phyloP scores from a whole-genome alignment of 805 yeast genomes.

The Candida wancherniae region DNA sequence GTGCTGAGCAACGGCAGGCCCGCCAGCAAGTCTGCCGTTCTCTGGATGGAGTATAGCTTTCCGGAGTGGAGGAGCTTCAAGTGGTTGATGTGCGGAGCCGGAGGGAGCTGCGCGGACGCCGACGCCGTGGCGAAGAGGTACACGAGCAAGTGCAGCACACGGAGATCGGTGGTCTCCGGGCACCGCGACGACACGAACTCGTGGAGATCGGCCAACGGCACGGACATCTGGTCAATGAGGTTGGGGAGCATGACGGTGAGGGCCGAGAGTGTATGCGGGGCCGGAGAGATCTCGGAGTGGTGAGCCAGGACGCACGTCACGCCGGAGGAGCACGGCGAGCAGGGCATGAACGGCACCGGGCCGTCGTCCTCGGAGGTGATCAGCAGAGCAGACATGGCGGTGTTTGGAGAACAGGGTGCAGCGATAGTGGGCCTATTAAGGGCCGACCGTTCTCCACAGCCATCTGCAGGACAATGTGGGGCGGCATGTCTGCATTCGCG shows the following conservation, averaged over 20 bases:
- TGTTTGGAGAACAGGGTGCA: not conserved
- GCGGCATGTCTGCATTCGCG: constrained; percentile 2
- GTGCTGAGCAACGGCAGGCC: constrained; percentile 7
- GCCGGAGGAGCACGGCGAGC: constrained; percentile 13
- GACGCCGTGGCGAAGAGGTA: constrained; percentile 10
- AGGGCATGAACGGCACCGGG: constrained; percentile 15
- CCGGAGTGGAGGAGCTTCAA: constrained; percentile 16
- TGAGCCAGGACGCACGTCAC: not conserved
- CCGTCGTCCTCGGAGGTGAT: too few species aligned
- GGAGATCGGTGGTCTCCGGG: not conserved
- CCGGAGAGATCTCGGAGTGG: not conserved
- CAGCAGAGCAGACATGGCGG: not conserved
- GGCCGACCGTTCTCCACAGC: constrained; percentile 6
- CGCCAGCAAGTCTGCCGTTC: constrained; percentile 7
- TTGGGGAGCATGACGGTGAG: constrained; percentile 14
- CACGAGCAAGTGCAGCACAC: constrained; percentile 11
- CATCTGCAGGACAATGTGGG: constrained; percentile 10
- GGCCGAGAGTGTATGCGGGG: not conserved
- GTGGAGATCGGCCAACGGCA: constrained; percentile 7
- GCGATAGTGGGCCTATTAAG: too few species aligned
- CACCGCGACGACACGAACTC: constrained; percentile 5
- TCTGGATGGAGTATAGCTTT: constrained; percentile 8
- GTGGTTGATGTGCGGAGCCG: constrained; percentile 9
- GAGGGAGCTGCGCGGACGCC: not conserved
- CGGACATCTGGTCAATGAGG: constrained; percentile 7